Percentiles rank a stretch among this genome's conserved stretches.
Evolutionary conservation across 306 rosid species (phyloP).

Genomic region (Comarum palustre): DNA sequence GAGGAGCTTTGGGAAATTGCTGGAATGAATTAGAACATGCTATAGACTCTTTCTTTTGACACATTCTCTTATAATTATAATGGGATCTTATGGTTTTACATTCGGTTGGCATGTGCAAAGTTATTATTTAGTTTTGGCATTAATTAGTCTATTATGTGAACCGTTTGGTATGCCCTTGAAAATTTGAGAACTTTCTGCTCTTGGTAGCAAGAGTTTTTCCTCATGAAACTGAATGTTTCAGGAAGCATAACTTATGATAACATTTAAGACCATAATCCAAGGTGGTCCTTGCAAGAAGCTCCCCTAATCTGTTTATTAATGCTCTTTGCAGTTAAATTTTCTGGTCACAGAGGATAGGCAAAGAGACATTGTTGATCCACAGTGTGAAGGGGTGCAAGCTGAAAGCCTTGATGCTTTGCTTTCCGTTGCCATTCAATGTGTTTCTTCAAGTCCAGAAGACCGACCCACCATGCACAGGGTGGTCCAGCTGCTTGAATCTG

Average conservation of each 20-base stretch:
- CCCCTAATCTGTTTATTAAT: constrained; percentile 24
- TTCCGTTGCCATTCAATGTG: constrained; percentile 75
- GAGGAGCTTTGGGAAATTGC: neutral
- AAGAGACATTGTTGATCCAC: constrained; percentile 74
- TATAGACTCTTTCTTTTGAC: neutral
- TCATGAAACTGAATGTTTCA: neutral
- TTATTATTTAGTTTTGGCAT: neutral
- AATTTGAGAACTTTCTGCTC: neutral
- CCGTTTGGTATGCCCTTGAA: neutral
- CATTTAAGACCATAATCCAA: neutral
- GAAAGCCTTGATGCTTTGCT: constrained; percentile 93
- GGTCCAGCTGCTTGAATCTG: constrained; percentile 89
- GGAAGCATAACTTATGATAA: neutral
- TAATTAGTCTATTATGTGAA: neutral
- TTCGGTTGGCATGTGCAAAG: neutral
- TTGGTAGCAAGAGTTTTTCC: neutral
- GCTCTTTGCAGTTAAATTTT: constrained; percentile 70
- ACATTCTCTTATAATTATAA: neutral
- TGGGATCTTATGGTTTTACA: neutral
- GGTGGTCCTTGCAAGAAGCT: constrained; percentile 22
- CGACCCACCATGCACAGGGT: constrained; percentile 98
- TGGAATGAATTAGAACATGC: neutral
- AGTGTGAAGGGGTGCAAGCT: constrained; percentile 77
- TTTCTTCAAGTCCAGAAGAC: constrained; percentile 86
- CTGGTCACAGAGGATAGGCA: constrained; percentile 73